Evolutionary conservation across 441 rosid species (phyloP).

Genomic region (Arabidopsis hybrid): DNA sequence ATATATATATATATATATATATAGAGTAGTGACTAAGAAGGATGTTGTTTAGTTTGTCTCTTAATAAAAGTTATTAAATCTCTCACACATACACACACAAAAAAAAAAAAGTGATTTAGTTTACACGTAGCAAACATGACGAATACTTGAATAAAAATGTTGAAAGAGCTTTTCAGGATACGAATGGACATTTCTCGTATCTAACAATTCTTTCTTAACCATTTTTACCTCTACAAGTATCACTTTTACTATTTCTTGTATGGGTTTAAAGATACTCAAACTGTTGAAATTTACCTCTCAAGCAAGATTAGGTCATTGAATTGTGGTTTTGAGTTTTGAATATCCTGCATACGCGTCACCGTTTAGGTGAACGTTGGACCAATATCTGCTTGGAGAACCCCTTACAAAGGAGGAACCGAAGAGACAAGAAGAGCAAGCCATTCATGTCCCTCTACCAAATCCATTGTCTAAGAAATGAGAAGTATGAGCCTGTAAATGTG

Average conservation of each 20-base stretch:
- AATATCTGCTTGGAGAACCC: conserved; percentile 53
- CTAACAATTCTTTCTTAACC: too few relatives aligned
- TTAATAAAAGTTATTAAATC: too few relatives aligned
- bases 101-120: not conserved
- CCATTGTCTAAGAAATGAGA: conserved; percentile 52
- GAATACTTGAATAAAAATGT: conserved; percentile 15
- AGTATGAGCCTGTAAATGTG: conserved; percentile 59
- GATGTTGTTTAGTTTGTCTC: not conserved
- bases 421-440: conserved; percentile 66
- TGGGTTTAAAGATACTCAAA: too few relatives aligned
- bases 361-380: conserved; percentile 47
- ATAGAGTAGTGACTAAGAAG: not conserved
- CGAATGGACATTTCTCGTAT: conserved; percentile 3
- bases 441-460: conserved; percentile 53
- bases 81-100: too few relatives aligned
- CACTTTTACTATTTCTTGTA: too few relatives aligned
- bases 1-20: too few relatives aligned
- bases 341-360: too few relatives aligned
- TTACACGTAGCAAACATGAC: conserved; percentile 38
- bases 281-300: too few relatives aligned
- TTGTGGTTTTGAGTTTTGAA: too few relatives aligned
- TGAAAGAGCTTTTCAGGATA: conserved; percentile 25
- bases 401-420: conserved; percentile 59
- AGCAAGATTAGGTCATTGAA: too few relatives aligned
- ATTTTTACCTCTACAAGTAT: too few relatives aligned